phyloP scores from a whole-genome alignment of 768 basidiomycete species.

The Suillus weaverae region DNA sequence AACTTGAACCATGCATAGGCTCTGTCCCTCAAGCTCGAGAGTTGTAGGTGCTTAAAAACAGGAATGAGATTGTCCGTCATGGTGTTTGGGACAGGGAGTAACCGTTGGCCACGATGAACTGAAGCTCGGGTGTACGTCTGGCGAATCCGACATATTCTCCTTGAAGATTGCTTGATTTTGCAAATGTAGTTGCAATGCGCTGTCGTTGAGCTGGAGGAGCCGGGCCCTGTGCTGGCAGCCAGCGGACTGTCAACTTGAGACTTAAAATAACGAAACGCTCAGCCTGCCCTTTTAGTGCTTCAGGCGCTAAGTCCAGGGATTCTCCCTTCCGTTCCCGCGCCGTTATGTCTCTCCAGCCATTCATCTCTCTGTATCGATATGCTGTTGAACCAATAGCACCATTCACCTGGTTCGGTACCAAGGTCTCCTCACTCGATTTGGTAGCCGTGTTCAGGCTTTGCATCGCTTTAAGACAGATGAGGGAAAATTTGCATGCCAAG shows the following conservation, averaged over 20 bases:
- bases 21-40: too few species aligned
- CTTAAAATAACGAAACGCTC: neutral
- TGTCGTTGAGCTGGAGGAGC: neutral
- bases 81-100: too few species aligned
- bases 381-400: conserved; percentile 60
- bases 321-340: neutral
- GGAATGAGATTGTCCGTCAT: too few species aligned
- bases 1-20: too few species aligned
- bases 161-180: too few species aligned
- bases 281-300: neutral
- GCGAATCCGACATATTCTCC: conserved; percentile 7
- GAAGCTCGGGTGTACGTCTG: too few species aligned
- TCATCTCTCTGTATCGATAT: conserved; percentile 53
- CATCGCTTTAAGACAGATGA: conserved; percentile 64
- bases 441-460: conserved; percentile 70
- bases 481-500: conserved; percentile 47
- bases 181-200: too few species aligned
- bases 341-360: conserved; percentile 37
- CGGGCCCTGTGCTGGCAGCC: neutral
- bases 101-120: too few species aligned
- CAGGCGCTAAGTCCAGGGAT: neutral
- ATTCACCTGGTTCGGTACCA: conserved; percentile 64
- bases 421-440: conserved; percentile 64
- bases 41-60: too few species aligned
- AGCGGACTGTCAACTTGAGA: neutral